Base-by-base conservation (phyloP, 768 basidiomycete genomes). In the Boletus speciosus region DNA sequence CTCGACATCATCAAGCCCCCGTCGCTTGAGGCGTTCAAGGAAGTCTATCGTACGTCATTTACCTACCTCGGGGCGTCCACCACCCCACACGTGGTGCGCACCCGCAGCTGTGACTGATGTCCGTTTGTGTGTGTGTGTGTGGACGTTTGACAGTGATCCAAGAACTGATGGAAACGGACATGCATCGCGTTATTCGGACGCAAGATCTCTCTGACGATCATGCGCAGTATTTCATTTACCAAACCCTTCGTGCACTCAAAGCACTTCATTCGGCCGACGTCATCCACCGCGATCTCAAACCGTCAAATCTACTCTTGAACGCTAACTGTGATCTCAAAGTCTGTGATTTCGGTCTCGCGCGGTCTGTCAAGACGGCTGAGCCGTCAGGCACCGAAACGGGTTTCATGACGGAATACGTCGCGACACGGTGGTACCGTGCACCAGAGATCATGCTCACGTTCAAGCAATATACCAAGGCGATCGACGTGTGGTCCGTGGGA, bases 361-460 rank as follows among this genome's bases (percentile, higher is more conserved):
- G 94, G n/a, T 90, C 88, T 10, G 88, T 91, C 39, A 88, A 82
- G 72, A 91, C 90, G 5, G 89, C 90, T 5, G 88, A 90, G 68
- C 87, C 88, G 0, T 87, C 85, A 14, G 90, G 88, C 23, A 90
- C 88, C 7, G 88, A 90, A 62, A 90, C 81, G 6, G 86, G 86
- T 6, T 94, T 93, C 75, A 93, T 95, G 93, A 96, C 93, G 2
- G 91, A 93, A 84, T 96, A 95, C 66, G 97, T 99, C 46, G 96
- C 97, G 2, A 98, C 97, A 25, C 80, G 97, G 62, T 99, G 97
- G 97, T 99, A 98, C 67, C 85, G 97, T 36, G 97, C 97, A 0
- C 97, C 97, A 0, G 97, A 99, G 71, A 95, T 99, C 75, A 99
- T 99, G 97, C 80, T 99, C 48, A 97, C 94, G 10, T 98, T 98